A percentile compares a stretch with the other conserved stretches of the same genome.
Conservation (phyloP, 805 yeast species). For the Candida qinlingensis region DNA sequence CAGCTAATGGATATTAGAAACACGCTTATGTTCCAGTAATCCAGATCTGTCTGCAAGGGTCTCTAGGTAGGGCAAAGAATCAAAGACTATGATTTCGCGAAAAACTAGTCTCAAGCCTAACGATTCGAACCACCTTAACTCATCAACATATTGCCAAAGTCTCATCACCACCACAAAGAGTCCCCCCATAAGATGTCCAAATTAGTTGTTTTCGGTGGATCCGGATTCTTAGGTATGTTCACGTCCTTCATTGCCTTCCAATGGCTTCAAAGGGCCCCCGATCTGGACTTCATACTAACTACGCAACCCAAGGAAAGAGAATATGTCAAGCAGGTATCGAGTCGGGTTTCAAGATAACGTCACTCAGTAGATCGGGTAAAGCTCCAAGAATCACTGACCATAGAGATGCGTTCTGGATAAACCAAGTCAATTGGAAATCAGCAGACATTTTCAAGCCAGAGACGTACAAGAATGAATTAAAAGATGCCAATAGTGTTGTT, state of each 20-base stretch:
- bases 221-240: conserved; percentile 53
- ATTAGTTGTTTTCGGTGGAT: conserved; percentile 78
- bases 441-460: conserved; percentile 67
- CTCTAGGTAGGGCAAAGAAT: too few relatives aligned
- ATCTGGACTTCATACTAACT: not conserved
- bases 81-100: too few relatives aligned
- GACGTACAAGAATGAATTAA: conserved; percentile 44
- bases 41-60: too few relatives aligned
- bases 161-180: too few relatives aligned
- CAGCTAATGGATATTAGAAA: too few relatives aligned
- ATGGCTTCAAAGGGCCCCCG: too few relatives aligned
- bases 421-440: conserved; percentile 56
- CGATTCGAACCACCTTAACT: too few relatives aligned
- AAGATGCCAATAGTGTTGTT: conserved; percentile 59
- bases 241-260: not conserved
- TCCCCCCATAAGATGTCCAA: conserved; percentile 20
- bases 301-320: conserved; percentile 34
- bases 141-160: too few relatives aligned
- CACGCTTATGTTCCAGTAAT: too few relatives aligned
- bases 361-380: conserved; percentile 56
- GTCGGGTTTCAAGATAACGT: conserved; percentile 60
- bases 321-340: conserved; percentile 65
- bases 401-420: conserved; percentile 41
- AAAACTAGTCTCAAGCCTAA: too few relatives aligned
- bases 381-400: conserved; percentile 33